These are phyloP conservation scores for Phytophthora fragariaefolia DNA, from an alignment of 352 stramenopile species.

Conservation along the genomic window DNA sequence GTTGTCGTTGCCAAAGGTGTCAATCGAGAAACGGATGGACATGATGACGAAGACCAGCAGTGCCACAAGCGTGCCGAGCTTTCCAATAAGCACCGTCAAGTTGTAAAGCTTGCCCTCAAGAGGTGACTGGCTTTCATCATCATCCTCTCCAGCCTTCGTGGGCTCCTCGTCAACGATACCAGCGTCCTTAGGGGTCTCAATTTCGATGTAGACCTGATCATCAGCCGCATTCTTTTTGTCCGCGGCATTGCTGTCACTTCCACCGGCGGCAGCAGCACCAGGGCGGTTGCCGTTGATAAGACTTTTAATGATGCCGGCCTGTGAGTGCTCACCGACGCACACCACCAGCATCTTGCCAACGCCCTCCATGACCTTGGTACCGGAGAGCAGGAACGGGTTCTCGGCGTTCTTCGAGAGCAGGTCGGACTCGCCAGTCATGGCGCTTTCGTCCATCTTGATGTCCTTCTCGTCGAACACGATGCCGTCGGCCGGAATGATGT, in stretches of 20 bases:
- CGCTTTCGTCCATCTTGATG: constrained; percentile 90
- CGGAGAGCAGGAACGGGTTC: constrained; percentile 91
- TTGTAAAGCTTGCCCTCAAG: constrained; percentile 73
- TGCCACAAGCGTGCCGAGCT: constrained; percentile 59
- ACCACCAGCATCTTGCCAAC: constrained; percentile 91
- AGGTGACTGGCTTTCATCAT: constrained; percentile 52
- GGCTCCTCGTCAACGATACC: constrained; percentile 20
- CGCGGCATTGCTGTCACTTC: constrained; percentile 26
- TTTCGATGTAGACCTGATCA: constrained; percentile 53
- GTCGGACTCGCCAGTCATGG: constrained; percentile 92
- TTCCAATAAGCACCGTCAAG: constrained; percentile 68
- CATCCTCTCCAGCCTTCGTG: constrained; percentile 32
- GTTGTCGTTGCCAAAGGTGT: constrained; percentile 40
- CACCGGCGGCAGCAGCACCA: constrained; percentile 50
- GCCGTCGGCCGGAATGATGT: constrained; percentile 91
- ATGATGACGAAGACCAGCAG: constrained; percentile 71
- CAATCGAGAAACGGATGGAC: constrained; percentile 53
- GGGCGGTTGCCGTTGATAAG: constrained; percentile 81
- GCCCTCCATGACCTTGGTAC: constrained; percentile 93
- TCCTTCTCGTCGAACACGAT: constrained; percentile 87
- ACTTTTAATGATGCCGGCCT: constrained; percentile 91
- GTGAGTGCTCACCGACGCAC: constrained; percentile 90
- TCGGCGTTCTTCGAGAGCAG: constrained; percentile 76
- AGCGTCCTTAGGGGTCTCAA: constrained; percentile 54
- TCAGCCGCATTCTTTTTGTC: constrained; percentile 28